Base-by-base conservation (phyloP, 352 stramenopile genomes). In the Peronospora farinosa region DNA sequence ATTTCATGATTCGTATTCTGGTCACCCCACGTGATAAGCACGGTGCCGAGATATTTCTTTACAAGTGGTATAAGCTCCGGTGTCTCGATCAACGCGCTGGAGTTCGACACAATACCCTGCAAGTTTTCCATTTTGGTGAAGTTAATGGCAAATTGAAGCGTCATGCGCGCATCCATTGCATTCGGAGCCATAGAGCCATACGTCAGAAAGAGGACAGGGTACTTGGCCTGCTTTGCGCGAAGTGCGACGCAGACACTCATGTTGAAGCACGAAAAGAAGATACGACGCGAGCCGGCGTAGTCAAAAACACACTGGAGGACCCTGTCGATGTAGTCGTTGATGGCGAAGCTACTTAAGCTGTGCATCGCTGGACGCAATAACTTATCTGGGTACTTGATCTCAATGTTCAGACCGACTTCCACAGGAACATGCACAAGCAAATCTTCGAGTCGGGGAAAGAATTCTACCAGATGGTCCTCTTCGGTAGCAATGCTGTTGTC, bases 241-340 rank as follows among this genome's bases (percentile, higher is more conserved):
- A 92, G 56, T 15, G 75, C 49, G 33, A 88, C 72, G 46, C 80
- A 87, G 7, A 92, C 43, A 13, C 63, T 74, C 12, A 78, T 70
- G 30, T 87, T 78, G 38, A 92, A 92, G 63, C 81, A 88, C 47
- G 81, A 92, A 48, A 92, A 90, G 57, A 89, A 87, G 21, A 92
- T 75, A 27, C 74, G 68, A 25, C 77, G 76, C 12, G 64, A 54
- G 15, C 72, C 69, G 6, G 75, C 77, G 40, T 76, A 63, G 39
- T 83, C 69, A 37, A 89, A 88, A 15, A 92, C 77, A 38, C 73
- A 87, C 39, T 72, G 46, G 0, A 92, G 59, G n/a, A 92, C 78
- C 44, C 33, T 51, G 40, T 92, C 78, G 5, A 92, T 40, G 56
- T 92, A 92, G 27, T 55, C 67, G 48, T 92, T 88, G 50, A 90